These are phyloP conservation scores for Coemansia sp. DNA, from an alignment of 192 early-diverging fungal species.

Conservation along the genomic window DNA sequence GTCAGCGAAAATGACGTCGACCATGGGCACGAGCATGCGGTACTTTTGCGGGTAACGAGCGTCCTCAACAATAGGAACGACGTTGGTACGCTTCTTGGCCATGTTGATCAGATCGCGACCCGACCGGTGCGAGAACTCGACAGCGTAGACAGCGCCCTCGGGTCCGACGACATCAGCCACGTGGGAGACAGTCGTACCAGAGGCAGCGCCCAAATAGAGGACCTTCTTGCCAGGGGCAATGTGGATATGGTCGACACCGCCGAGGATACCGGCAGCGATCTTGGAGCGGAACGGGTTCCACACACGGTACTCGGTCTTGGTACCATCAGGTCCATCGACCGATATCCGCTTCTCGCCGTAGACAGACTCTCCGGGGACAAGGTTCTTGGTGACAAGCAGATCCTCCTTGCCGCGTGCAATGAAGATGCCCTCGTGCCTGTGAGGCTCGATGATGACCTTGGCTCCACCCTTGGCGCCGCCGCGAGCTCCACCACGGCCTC, in stretches of 20 bases:
- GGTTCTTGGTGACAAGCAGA: slow-evolving; percentile 96
- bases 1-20: slow-evolving; percentile 98
- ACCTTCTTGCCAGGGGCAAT: slow-evolving; percentile 96
- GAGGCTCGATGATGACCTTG: slow-evolving; percentile 96
- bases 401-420: slow-evolving; percentile 99
- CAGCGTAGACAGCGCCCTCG: slow-evolving; percentile 95
- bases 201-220: slow-evolving; percentile 94
- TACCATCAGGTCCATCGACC: slow-evolving; percentile 90
- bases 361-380: slow-evolving; percentile 94
- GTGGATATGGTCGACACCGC: slow-evolving; percentile 94
- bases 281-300: slow-evolving; percentile 99
- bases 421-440: slow-evolving; percentile 94
- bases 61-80: slow-evolving; percentile 99
- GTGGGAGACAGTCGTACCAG: slow-evolving; percentile 93
- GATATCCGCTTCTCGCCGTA: slow-evolving; percentile 99
- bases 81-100: slow-evolving; percentile 99
- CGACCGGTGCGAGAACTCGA: slow-evolving; percentile 98
- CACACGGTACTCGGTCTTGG: slow-evolving; percentile 97
- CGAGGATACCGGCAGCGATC: slow-evolving; percentile 94
- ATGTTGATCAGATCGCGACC: slow-evolving; percentile 99
- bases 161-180: slow-evolving; percentile 97
- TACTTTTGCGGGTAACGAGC: slow-evolving; percentile 99
- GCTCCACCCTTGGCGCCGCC: slow-evolving; percentile 86
- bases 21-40: slow-evolving; percentile 98
- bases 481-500: slow-evolving; percentile 59